Percentiles rank a stretch among this genome's conserved stretches.
Evolutionary conservation across 441 rosid species (phyloP).

Genomic region (Breynia disticha): DNA sequence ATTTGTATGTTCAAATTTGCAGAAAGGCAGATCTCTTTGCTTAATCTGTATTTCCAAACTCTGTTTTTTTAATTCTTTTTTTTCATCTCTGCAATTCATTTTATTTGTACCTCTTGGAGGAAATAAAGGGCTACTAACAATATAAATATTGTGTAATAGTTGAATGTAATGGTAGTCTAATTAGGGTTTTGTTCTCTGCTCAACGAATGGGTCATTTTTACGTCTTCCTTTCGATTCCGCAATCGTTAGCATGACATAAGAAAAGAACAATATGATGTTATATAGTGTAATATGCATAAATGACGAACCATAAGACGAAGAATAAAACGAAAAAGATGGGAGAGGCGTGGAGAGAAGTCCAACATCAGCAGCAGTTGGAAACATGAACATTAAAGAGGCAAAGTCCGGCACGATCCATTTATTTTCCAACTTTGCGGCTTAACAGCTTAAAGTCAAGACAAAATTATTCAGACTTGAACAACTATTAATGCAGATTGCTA

Average conservation of each 20-base stretch:
- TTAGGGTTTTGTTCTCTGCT: not conserved
- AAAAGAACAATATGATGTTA: not conserved
- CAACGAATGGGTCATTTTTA: not conserved
- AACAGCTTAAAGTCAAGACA: not conserved
- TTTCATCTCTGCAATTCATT: not conserved
- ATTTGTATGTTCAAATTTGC: not conserved
- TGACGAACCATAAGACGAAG: too few relatives aligned
- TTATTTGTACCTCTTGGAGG: not conserved
- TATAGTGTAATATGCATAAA: too few relatives aligned
- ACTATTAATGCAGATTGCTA: not conserved
- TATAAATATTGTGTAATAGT: not conserved
- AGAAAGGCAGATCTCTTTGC: not conserved
- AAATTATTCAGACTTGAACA: not conserved
- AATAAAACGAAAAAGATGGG: too few relatives aligned
- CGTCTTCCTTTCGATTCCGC: not conserved
- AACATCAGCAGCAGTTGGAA: too few relatives aligned
- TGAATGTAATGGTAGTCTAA: not conserved
- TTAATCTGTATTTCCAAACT: not conserved
- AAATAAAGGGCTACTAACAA: not conserved
- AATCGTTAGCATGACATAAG: not conserved
- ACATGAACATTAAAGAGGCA: too few relatives aligned
- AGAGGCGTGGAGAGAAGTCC: too few relatives aligned
- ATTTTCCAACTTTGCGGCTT: constrained; percentile 7
- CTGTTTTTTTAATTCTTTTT: not conserved
- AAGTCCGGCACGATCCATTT: not conserved